phyloP scores from a whole-genome alignment of 345 rosid genomes.

The Atalantia buxifolia region DNA sequence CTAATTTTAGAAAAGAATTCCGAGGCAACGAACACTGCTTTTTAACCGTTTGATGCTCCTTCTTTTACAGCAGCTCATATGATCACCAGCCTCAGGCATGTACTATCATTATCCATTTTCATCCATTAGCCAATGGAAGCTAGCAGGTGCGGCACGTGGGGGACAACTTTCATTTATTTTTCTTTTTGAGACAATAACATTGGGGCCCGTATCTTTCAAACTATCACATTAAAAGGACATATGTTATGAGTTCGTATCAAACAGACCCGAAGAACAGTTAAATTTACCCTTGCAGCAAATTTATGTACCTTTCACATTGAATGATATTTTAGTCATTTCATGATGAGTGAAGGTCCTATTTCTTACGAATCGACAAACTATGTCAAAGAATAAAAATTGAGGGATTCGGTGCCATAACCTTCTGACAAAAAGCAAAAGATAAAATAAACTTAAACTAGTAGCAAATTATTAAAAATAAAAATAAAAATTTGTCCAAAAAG shows the following conservation, averaged over 20 bases:
- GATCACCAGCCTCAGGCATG: neutral
- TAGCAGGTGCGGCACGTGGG: constrained; percentile 6
- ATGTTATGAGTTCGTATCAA: no score
- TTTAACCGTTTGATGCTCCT: constrained; percentile 15
- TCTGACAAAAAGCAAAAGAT: neutral
- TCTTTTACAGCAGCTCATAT: neutral
- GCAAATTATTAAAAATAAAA: neutral
- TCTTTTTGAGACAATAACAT: neutral
- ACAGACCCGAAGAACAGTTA: neutral
- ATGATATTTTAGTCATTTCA: neutral
- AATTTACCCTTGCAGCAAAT: neutral
- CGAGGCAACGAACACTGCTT: neutral
- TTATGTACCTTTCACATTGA: neutral
- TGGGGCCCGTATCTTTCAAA: neutral
- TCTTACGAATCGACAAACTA: neutral
- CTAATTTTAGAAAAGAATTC: neutral
- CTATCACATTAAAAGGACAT: no score
- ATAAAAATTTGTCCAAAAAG: neutral
- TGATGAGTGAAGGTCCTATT: neutral
- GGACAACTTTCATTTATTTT: neutral
- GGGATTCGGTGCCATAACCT: neutral
- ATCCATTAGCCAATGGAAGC: neutral
- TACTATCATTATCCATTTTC: no score
- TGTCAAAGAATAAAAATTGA: neutral
- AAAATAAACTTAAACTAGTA: neutral